Evolutionary conservation across 495 filamentous ascomycete species (phyloP), one percentile per base, ranked within the genome.

Genomic region (Xylaria cubensis): DNA sequence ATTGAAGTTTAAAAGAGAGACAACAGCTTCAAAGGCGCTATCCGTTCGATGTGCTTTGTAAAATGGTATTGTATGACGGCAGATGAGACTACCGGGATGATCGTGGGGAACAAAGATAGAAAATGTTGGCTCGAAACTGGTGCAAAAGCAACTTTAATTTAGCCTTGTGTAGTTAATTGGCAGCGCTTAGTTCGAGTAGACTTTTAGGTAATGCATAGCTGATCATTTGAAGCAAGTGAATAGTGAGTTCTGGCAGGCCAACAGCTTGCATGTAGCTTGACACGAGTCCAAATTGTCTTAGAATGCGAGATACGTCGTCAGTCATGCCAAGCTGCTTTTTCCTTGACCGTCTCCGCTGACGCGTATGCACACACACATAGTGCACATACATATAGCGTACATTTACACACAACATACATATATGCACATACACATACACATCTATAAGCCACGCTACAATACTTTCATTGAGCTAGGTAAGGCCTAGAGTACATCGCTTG

Each of bases 321-420:
- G 29, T n/a, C 48, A 55, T 41, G 46, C 64, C 34, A 51, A 55
- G 64, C 29, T 67, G 32, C 64, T 21, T 67, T 67, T 46, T 67
- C 34, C 64, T 36, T 53, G 32, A 66, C 63, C 41, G 26, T 51
- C 64, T 15, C 44, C 64, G 34, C 64, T 19, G 64, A 67, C 65
- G 51, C 65, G 65, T 55, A 67, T 44, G 51, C 65, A 26, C 21
- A 67, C 48, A 67, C 26, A 56, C 29, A 56, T 15, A 56, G 4
- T 6, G 15, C 17, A 56, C 53, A 32, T 32, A 42, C 39, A 13
- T 42, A 42, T 13, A 42, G 39, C 9, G 12, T 42, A 42, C 46
- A 21, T n/a, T 44, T 50, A 67, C 26, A 56, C 29, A 55, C 24
- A 55, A 2, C 12, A 17, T 32, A 56, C 53, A 32, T 15, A 29